These are phyloP conservation scores for Candolleomyces efflorescens DNA, from an alignment of 768 basidiomycete genomes.

Conservation along the genomic window DNA sequence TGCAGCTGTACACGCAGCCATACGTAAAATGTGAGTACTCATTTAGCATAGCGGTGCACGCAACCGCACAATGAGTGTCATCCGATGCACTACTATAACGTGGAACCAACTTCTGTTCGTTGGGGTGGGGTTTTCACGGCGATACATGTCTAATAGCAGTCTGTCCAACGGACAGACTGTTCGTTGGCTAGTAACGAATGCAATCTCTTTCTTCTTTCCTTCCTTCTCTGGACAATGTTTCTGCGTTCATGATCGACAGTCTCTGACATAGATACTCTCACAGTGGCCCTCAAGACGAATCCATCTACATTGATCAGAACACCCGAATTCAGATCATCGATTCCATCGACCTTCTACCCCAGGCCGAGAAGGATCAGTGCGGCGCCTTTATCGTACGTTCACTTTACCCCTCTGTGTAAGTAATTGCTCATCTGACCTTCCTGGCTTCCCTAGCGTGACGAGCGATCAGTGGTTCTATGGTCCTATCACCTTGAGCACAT, in stretches of 20 bases:
- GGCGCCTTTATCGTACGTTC: slow-evolving; percentile 68
- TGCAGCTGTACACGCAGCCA: slow-evolving; percentile 72
- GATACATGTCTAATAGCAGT: not conserved
- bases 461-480: slow-evolving; percentile 80
- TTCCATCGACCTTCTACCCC: slow-evolving; percentile 58
- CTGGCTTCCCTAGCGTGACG: slow-evolving; percentile 45
- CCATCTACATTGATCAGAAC: slow-evolving; percentile 68
- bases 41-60: no score
- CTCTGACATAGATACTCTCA: not conserved
- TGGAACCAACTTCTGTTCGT: no score
- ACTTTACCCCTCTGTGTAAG: not conserved
- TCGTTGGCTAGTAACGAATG: not conserved
- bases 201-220: not conserved
- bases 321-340: slow-evolving; percentile 85
- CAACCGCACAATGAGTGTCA: no score
- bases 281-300: slow-evolving; percentile 49
- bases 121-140: not conserved
- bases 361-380: slow-evolving; percentile 85
- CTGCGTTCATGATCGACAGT: not conserved
- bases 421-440: not conserved
- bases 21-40: slow-evolving; percentile 56
- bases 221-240: not conserved
- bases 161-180: not conserved
- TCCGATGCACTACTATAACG: no score
- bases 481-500: slow-evolving; percentile 65